These are phyloP conservation scores for Pelargonium australe DNA, from an alignment of 441 rosid genomes.

Conservation along the genomic window DNA sequence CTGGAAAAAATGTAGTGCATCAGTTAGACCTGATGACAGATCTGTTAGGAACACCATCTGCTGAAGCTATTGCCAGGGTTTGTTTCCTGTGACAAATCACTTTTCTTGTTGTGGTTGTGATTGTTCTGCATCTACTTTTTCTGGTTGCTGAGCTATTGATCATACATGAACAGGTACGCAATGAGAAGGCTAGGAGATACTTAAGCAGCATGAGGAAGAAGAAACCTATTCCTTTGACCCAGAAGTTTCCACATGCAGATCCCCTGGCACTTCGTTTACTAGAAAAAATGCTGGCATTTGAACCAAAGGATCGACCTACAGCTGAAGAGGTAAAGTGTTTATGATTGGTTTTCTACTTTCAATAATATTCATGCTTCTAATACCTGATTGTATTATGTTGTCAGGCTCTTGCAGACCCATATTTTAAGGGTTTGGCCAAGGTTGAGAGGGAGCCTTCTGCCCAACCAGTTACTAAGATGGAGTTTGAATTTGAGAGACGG, in stretches of 20 bases:
- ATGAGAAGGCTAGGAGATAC: slow-evolving; percentile 97
- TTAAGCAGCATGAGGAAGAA: slow-evolving; percentile 92
- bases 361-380: neutral
- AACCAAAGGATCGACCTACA: slow-evolving; percentile 94
- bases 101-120: neutral
- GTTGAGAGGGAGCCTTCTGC: slow-evolving; percentile 88
- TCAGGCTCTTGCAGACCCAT: slow-evolving; percentile 91
- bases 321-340: slow-evolving; percentile 62
- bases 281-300: slow-evolving; percentile 84
- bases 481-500: slow-evolving; percentile 96
- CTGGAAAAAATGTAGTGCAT: slow-evolving; percentile 98
- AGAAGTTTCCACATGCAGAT: slow-evolving; percentile 79
- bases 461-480: slow-evolving; percentile 85
- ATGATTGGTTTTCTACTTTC: neutral
- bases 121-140: slow-evolving; percentile 5
- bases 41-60: slow-evolving; percentile 86
- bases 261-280: slow-evolving; percentile 76
- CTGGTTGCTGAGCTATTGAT: slow-evolving; percentile 12
- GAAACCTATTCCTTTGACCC: slow-evolving; percentile 68
- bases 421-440: slow-evolving; percentile 74
- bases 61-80: slow-evolving; percentile 79
- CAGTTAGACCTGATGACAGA: slow-evolving; percentile 98
- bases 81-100: slow-evolving; percentile 18
- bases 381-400: neutral
- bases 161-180: slow-evolving; percentile 60